phyloP scores from a whole-genome alignment of 352 stramenopile genomes.

The Pythium aquatile region DNA sequence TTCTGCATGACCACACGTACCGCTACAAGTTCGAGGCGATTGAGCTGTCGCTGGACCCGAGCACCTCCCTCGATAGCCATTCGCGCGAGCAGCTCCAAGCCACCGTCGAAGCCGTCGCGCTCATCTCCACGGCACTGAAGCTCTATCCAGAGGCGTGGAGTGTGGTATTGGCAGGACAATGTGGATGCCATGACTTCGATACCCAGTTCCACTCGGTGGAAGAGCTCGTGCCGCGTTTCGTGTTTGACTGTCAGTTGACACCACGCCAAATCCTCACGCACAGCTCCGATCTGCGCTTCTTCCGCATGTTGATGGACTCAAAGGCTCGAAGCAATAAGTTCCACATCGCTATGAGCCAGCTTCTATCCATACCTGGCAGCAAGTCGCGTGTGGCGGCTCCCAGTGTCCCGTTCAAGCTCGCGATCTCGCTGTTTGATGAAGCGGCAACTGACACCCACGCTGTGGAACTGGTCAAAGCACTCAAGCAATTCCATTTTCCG shows the following conservation, averaged over 20 bases:
- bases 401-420: constrained; percentile 11
- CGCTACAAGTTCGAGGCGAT: constrained; percentile 19
- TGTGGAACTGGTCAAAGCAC: constrained; percentile 7
- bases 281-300: constrained; percentile 12
- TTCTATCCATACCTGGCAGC: background rate
- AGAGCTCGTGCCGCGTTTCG: constrained; percentile 14
- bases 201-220: background rate
- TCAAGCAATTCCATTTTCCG: background rate
- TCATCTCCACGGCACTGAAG: constrained; percentile 10
- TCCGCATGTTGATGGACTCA: constrained; percentile 7
- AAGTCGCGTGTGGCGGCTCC: background rate
- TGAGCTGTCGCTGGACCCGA: constrained; percentile 14
- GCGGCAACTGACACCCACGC: background rate
- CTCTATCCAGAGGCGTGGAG: constrained; percentile 11
- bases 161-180: constrained; percentile 8
- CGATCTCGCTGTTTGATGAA: constrained; percentile 16
- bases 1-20: constrained; percentile 9
- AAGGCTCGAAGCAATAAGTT: background rate
- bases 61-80: constrained; percentile 8
- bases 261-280: constrained; percentile 11
- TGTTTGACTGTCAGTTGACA: constrained; percentile 15
- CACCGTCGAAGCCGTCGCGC: constrained; percentile 10
- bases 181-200: constrained; percentile 7
- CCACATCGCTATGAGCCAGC: constrained; percentile 6
- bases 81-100: constrained; percentile 10